A percentile compares a stretch with the other conserved stretches of the same genome.
These are phyloP conservation scores for Yamadazyma akitaensis DNA, from an alignment of 805 yeast species.

Conservation along the genomic window DNA sequence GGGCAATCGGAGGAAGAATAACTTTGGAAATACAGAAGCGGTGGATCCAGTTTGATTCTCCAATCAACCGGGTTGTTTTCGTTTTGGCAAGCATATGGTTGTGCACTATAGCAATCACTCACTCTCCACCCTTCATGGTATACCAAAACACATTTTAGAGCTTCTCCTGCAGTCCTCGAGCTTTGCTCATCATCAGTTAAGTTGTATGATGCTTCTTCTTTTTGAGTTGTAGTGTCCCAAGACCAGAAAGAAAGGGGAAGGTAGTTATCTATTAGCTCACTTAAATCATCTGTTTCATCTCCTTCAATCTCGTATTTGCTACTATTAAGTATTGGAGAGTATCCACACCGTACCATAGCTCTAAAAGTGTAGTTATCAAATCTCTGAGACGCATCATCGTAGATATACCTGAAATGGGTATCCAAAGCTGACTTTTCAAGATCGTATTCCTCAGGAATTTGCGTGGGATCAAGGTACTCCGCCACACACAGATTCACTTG, in stretches of 20 bases:
- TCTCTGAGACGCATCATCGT: slow-evolving; percentile 32
- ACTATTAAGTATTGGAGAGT: slow-evolving; percentile 57
- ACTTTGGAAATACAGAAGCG: slow-evolving; percentile 44
- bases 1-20: slow-evolving; percentile 29
- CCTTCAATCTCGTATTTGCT: slow-evolving; percentile 10
- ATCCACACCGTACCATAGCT: slow-evolving; percentile 53
- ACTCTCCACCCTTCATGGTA: slow-evolving; percentile 56
- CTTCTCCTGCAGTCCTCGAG: slow-evolving; percentile 15
- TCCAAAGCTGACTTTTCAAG: slow-evolving; percentile 15
- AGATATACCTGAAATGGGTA: slow-evolving; percentile 25
- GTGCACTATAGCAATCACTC: slow-evolving; percentile 57
- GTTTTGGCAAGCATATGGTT: slow-evolving; percentile 56
- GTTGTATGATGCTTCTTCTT: background rate
- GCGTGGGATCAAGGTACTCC: background rate
- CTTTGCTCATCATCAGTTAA: background rate
- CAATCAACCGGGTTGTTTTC: slow-evolving; percentile 39
- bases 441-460: background rate
- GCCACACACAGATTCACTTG: background rate
- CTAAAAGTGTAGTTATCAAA: slow-evolving; percentile 40
- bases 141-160: slow-evolving; percentile 42
- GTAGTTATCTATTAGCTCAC: slow-evolving; percentile 23
- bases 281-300: slow-evolving; percentile 14
- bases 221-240: slow-evolving; percentile 47
- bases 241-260: slow-evolving; percentile 57
- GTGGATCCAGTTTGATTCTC: slow-evolving; percentile 30